These are phyloP conservation scores for Leucaena leucocephala DNA, from an alignment of 306 rosid species.

Conservation along the genomic window DNA sequence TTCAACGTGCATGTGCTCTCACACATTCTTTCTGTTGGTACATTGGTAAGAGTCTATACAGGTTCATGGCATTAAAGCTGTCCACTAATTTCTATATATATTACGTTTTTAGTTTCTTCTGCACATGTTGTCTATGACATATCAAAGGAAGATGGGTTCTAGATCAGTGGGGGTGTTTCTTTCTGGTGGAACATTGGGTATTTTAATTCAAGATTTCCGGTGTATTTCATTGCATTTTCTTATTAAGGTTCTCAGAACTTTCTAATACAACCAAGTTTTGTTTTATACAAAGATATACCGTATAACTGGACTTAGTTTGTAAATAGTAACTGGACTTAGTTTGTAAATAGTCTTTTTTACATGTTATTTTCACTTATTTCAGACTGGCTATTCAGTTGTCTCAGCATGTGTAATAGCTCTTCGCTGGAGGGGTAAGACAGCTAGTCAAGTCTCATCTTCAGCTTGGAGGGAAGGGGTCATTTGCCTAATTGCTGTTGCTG, in stretches of 20 bases:
- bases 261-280: background rate
- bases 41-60: constrained; percentile 68
- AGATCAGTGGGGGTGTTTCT: constrained; percentile 16
- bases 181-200: background rate
- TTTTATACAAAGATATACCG: constrained; percentile 15
- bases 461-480: constrained; percentile 75
- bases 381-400: constrained; percentile 99
- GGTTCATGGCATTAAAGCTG: constrained; percentile 21
- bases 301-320: constrained; percentile 19
- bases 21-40: constrained; percentile 92
- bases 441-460: constrained; percentile 54
- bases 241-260: background rate
- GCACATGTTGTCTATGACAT: background rate
- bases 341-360: constrained; percentile 19
- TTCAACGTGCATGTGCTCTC: constrained; percentile 81
- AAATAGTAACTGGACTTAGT: constrained; percentile 22
- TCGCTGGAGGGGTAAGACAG: constrained; percentile 79
- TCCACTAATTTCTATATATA: background rate
- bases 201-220: constrained; percentile 5
- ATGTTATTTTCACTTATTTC: constrained; percentile 44
- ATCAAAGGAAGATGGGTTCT: constrained; percentile 13
- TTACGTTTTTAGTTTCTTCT: background rate
- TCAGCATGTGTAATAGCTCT: constrained; percentile 88
- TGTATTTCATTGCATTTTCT: background rate
- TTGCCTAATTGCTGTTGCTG: constrained; percentile 69